These are phyloP conservation scores for Cutaneotrichosporon sp. DNA, from an alignment of 1,284 basidiomycete species.

Conservation along the genomic window DNA sequence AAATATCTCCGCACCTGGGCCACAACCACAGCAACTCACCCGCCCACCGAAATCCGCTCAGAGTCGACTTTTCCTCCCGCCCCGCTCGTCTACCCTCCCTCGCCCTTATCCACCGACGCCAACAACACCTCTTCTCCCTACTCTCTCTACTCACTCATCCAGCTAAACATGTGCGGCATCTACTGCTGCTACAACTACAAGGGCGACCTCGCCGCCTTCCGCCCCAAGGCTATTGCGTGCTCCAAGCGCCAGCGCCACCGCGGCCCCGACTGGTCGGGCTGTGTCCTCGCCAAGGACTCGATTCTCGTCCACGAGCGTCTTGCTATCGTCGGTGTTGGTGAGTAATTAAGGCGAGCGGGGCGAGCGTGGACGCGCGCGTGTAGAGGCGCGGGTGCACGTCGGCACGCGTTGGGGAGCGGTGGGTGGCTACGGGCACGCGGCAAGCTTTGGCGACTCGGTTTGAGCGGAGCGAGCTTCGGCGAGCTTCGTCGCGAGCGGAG, in stretches of 20 bases:
- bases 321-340: conserved; percentile 96
- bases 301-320: conserved; percentile 88
- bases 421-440: no score
- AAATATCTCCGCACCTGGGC: background rate
- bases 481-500: no score
- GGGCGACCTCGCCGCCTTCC: conserved; percentile 67
- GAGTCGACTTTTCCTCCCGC: conserved; percentile 2
- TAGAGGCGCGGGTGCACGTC: no score
- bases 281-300: conserved; percentile 76
- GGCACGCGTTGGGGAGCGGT: no score
- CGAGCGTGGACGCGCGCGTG: background rate
- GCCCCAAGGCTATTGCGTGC: conserved; percentile 74
- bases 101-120: background rate
- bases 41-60: background rate
- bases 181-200: conserved; percentile 78
- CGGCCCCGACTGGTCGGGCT: conserved; percentile 96
- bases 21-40: background rate
- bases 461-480: no score
- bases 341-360: conserved; percentile 50
- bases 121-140: background rate
- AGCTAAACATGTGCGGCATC: conserved; percentile 78
- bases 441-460: no score
- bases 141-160: conserved; percentile 1
- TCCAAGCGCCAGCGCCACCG: conserved; percentile 89
- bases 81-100: conserved; percentile 1